phyloP scores from a whole-genome alignment of 345 rosid genomes.

The Excoecaria cochinchinensis region DNA sequence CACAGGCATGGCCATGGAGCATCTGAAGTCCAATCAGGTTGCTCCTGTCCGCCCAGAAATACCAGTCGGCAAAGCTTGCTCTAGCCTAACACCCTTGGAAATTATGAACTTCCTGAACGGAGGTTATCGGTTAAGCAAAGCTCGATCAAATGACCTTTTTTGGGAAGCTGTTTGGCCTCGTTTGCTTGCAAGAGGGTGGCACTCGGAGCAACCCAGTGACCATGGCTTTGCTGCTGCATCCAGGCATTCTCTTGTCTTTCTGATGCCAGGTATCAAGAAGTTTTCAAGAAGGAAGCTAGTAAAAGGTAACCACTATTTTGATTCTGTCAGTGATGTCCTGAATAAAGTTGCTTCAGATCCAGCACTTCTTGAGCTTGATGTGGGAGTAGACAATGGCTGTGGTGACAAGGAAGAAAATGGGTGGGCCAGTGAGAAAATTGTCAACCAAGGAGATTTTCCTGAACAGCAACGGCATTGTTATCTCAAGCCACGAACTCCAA shows the following conservation, averaged over 20 bases:
- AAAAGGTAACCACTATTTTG: constrained; percentile 57
- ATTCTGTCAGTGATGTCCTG: constrained; percentile 68
- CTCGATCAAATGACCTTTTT: constrained; percentile 50
- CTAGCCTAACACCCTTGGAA: constrained; percentile 41
- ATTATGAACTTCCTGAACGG: constrained; percentile 49
- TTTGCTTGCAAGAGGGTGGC: constrained; percentile 58
- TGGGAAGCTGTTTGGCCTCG: constrained; percentile 71
- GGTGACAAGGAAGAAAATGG: constrained; percentile 35
- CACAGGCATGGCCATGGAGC: constrained; percentile 41
- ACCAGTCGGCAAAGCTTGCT: constrained; percentile 53
- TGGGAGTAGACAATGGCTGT: constrained; percentile 31
- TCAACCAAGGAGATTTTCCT: constrained; percentile 20
- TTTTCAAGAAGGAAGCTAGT: constrained; percentile 51
- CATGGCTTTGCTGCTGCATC: constrained; percentile 31
- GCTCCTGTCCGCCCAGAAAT: constrained; percentile 34
- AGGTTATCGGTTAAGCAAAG: constrained; percentile 50
- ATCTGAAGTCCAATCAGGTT: constrained; percentile 30
- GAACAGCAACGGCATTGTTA: constrained; percentile 33
- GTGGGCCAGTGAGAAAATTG: constrained; percentile 24
- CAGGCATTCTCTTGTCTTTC: constrained; percentile 43
- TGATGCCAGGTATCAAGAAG: constrained; percentile 46
- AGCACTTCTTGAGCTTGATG: constrained; percentile 55
- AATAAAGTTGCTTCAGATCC: constrained; percentile 64
- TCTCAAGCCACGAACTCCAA: constrained; percentile 60
- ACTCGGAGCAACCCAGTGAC: constrained; percentile 52